Base-by-base conservation (phyloP, 805 yeast genomes). In the Starmerella ratchasimensis region DNA sequence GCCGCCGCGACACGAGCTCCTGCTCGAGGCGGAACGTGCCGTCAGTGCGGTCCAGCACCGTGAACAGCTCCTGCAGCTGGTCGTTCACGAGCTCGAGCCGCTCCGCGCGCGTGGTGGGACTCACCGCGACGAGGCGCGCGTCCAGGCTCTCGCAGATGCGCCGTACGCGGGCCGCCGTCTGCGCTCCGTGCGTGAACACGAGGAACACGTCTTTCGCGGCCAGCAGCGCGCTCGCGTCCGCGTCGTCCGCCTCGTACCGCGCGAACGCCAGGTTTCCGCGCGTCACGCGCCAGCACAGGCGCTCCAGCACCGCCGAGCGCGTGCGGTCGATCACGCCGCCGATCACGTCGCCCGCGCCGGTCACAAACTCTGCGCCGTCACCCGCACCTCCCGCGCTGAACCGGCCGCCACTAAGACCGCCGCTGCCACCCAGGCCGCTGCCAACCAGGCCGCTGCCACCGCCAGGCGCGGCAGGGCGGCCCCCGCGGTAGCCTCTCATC, bases 191-290 rank as follows among this genome's bases (percentile, higher is more conserved):
- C 14, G 94, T 79, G 58, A 84, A 90, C 31, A 88, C 77, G 39
- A 90, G 71, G 55, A 90, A 86, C 32, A 84, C 78, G 55, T 80
- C 83, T 54, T 83, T 84, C 31, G 60, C 63, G 19, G 67, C 66
- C 28, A 73, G 68, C 48, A 77, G 79, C 22, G 10, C 7, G 6
- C 76, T 71, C 31, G 60, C 63, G 19, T 67, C 66, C 29, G 74
- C n/a, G 34, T 14, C 16, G 2, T 71, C 71, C 37, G 84, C 71
- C 45, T 82, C 86, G 34, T 71, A 69, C 46, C 79, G 71, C 48
- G 77, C 75, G 59, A 86, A 74, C 54, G 70, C 81, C 46, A 90
- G 63, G 57, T 90, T 90, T 55, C 98, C 98, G 58, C 98, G 74
- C 42, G 90, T 68, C 9, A 80, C 74, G 61, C 99, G 72, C 94